These are phyloP conservation scores for Marchantia polymorpha DNA, from an alignment of 225 moss, liverwort and hornwort genomes.

Conservation along the genomic window DNA sequence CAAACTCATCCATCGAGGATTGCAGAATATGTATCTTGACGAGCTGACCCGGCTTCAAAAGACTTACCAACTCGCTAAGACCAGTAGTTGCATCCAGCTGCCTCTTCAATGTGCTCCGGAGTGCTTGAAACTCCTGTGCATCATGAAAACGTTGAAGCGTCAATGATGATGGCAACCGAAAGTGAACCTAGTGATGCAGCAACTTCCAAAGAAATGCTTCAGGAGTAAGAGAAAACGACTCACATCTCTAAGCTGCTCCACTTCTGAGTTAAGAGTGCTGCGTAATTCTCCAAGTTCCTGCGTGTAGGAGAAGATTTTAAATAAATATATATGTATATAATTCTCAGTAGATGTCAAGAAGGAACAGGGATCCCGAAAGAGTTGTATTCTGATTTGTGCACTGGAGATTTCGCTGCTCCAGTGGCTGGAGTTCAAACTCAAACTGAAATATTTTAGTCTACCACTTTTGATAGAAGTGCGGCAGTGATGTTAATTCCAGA, in stretches of 20 bases:
- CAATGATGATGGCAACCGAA: background rate
- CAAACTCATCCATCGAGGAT: too few species aligned
- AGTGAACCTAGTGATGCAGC: background rate
- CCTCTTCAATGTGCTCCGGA: conserved; percentile 57
- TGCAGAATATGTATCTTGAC: too few species aligned
- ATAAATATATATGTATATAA: background rate
- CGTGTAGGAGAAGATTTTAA: background rate
- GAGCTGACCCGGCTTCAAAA: background rate
- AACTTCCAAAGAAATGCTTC: background rate
- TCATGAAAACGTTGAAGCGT: background rate
- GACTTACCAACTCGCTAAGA: conserved; percentile 42
- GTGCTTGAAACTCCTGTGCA: conserved; percentile 60
- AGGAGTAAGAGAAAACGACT: background rate
- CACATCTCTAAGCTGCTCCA: conserved; percentile 59
- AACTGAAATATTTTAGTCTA: too few species aligned
- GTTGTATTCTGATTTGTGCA: too few species aligned
- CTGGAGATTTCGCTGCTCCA: too few species aligned
- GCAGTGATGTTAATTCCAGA: background rate
- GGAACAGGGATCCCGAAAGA: too few species aligned
- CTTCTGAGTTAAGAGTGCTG: conserved; percentile 64
- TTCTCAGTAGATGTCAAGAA: too few species aligned
- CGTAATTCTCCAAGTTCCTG: conserved; percentile 68
- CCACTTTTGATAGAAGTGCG: too few species aligned
- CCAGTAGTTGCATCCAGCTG: conserved; percentile 57
- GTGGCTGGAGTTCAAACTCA: too few species aligned